Percentiles rank a stretch among this genome's conserved stretches.
Conservation (phyloP, 257 asterid genomes). For the Jacaranda copaia region DNA sequence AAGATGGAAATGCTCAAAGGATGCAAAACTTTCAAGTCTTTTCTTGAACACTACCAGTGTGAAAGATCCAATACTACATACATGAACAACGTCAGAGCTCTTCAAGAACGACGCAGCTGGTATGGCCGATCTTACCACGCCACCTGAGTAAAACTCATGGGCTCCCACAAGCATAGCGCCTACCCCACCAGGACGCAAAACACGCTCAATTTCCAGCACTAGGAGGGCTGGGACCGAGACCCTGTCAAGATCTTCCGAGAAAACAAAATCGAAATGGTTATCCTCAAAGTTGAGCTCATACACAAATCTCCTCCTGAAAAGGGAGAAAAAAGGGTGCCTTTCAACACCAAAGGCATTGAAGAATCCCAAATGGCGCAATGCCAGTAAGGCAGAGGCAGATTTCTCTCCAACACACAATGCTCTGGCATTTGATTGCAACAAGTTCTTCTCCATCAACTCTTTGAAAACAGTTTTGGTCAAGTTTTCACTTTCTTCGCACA, state of each 20-base stretch:
- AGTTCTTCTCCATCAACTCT: constrained; percentile 61
- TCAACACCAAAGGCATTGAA: constrained; percentile 59
- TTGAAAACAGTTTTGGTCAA: constrained; percentile 59
- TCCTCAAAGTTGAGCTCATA: constrained; percentile 73
- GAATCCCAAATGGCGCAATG: constrained; percentile 70
- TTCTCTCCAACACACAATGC: constrained; percentile 78
- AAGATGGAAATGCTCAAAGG: constrained; percentile 58
- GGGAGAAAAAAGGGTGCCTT: constrained; percentile 79
- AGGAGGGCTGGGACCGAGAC: constrained; percentile 77
- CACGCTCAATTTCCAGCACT: constrained; percentile 85
- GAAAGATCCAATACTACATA: constrained; percentile 58
- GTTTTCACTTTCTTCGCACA: constrained; percentile 43
- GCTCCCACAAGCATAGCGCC: constrained; percentile 77
- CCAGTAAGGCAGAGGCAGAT: constrained; percentile 59
- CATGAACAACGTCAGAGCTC: constrained; percentile 65
- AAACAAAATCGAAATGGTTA: constrained; percentile 73
- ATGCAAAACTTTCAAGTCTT: constrained; percentile 46
- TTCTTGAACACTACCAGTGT: constrained; percentile 71
- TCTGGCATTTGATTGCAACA: constrained; percentile 63
- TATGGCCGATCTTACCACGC: constrained; percentile 51
- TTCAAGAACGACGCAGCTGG: constrained; percentile 56
- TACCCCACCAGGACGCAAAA: constrained; percentile 75
- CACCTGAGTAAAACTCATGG: constrained; percentile 51
- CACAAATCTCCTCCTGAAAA: constrained; percentile 67
- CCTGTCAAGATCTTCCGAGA: constrained; percentile 72